Evolutionary conservation across 352 stramenopile genomes (phyloP).

Genomic region (Pythium brachiatum): DNA sequence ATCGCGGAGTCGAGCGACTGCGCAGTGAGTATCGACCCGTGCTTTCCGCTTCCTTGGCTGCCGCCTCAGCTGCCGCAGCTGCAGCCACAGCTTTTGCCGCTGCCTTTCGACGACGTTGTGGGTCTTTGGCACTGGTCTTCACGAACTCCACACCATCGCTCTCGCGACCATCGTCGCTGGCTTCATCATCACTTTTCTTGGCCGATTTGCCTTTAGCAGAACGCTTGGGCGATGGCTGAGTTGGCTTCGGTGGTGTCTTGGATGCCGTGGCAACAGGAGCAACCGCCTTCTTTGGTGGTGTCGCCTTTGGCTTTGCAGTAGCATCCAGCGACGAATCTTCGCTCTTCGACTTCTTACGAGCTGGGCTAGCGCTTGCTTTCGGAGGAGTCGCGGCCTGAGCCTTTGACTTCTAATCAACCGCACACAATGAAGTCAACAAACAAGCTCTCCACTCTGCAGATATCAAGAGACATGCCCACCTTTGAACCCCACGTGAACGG

Average conservation of each 20-base stretch:
- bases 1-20: neutral
- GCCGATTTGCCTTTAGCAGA: slow-evolving; percentile 9
- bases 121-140: slow-evolving; percentile 23
- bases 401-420: slow-evolving; percentile 2
- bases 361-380: slow-evolving; percentile 6
- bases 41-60: slow-evolving; percentile 35
- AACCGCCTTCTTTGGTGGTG: neutral
- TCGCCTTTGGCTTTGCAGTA: neutral
- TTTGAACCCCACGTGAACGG: slow-evolving; percentile 51
- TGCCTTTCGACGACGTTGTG: slow-evolving; percentile 44
- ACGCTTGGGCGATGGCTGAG: neutral
- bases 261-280: too few relatives aligned
- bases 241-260: slow-evolving; percentile 5
- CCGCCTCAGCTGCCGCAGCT: slow-evolving; percentile 56
- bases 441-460: too few relatives aligned
- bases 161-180: slow-evolving; percentile 17
- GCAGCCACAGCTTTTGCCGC: slow-evolving; percentile 57
- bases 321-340: slow-evolving; percentile 1
- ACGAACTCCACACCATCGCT: slow-evolving; percentile 28
- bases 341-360: slow-evolving; percentile 26
- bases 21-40: slow-evolving; percentile 42
- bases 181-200: slow-evolving; percentile 15
- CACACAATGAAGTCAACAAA: neutral
- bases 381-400: neutral
- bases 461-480: too few relatives aligned